Conservation (phyloP, 2,329 filamentous ascomycete genomes). For the Fonsecaea pugnacius region DNA sequence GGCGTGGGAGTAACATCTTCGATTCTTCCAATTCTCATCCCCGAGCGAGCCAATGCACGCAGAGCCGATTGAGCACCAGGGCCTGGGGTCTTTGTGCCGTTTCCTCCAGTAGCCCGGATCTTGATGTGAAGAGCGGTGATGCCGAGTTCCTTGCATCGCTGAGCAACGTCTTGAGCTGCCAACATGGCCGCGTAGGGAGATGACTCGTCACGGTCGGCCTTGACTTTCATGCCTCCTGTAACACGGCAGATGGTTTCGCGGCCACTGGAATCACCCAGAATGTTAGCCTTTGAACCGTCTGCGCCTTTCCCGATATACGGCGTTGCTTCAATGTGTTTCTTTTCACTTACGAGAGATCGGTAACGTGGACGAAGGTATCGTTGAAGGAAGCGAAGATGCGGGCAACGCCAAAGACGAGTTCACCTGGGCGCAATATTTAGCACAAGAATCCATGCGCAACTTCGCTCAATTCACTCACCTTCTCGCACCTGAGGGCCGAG, state of each 20-base stretch:
- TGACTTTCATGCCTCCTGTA: constrained; percentile 99
- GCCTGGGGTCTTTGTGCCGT: constrained; percentile 99
- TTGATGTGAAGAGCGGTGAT: constrained; percentile 99
- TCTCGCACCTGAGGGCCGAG: constrained; percentile 96
- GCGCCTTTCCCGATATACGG: constrained; percentile 15
- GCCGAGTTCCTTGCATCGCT: constrained; percentile 82
- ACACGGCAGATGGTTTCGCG: constrained; percentile 99
- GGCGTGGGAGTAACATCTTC: constrained; percentile 99
- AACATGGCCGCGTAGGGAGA: constrained; percentile 99
- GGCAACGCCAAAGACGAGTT: constrained; percentile 97
- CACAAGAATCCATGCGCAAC: constrained; percentile 4
- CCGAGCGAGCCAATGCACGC: constrained; percentile 96
- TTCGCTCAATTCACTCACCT: constrained; percentile 62
- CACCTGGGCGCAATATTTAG: constrained; percentile 61
- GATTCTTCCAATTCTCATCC: constrained; percentile 99
- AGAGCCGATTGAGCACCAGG: constrained; percentile 99
- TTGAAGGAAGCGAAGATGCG: constrained; percentile 97
- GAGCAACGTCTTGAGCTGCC: constrained; percentile 95
- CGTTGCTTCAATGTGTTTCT: constrained; percentile 16
- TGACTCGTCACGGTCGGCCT: constrained; percentile 99
- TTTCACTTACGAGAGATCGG: constrained; percentile 84
- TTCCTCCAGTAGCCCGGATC: constrained; percentile 99
- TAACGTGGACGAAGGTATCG: constrained; percentile 96
- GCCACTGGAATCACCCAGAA: constrained; percentile 78
- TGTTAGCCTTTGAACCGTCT: constrained; percentile 62